These are phyloP conservation scores for Monilinia vaccinii-corymbosi DNA, from an alignment of 2,329 filamentous ascomycete species.

Conservation along the genomic window DNA sequence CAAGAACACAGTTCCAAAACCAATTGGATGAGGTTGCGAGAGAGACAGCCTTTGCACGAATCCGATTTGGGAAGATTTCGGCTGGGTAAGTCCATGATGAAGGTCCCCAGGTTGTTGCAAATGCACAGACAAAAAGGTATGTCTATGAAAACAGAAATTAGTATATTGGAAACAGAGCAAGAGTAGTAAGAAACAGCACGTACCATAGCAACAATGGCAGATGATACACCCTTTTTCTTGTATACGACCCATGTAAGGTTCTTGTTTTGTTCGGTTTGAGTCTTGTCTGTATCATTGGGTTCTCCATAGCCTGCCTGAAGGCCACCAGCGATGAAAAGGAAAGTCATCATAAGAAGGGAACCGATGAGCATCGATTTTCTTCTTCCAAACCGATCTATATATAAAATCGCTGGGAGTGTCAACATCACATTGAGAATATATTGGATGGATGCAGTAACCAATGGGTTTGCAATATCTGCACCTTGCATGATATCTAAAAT, in stretches of 20 bases:
- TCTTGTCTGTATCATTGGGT: slow-evolving; percentile 33
- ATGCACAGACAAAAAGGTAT: slow-evolving; percentile 64
- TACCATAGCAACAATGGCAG: slow-evolving; percentile 2
- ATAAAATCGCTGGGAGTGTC: slow-evolving; percentile 67
- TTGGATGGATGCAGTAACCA: slow-evolving; percentile 60
- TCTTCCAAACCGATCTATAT: slow-evolving; percentile 67
- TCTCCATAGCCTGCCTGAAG: slow-evolving; percentile 52
- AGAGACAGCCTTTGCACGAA: slow-evolving; percentile 65
- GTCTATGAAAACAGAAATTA: slow-evolving; percentile 31
- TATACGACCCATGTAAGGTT: slow-evolving; percentile 50
- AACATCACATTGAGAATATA: slow-evolving; percentile 73
- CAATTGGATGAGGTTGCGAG: slow-evolving; percentile 69
- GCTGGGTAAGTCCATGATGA: slow-evolving; percentile 48
- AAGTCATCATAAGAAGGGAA: slow-evolving; percentile 52
- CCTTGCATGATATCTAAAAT: slow-evolving; percentile 58
- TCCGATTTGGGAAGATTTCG: slow-evolving; percentile 60
- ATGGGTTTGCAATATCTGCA: slow-evolving; percentile 43
- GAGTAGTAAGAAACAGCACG: background rate
- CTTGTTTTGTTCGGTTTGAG: slow-evolving; percentile 33
- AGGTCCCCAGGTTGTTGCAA: slow-evolving; percentile 50
- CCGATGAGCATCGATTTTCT: slow-evolving; percentile 54
- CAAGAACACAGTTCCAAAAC: slow-evolving; percentile 60
- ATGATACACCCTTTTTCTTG: slow-evolving; percentile 36
- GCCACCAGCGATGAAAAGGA: slow-evolving; percentile 53
- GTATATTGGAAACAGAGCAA: background rate